Evolutionary conservation across 1,284 basidiomycete species (phyloP).

Genomic region (Coniferiporia sulphurascens): DNA sequence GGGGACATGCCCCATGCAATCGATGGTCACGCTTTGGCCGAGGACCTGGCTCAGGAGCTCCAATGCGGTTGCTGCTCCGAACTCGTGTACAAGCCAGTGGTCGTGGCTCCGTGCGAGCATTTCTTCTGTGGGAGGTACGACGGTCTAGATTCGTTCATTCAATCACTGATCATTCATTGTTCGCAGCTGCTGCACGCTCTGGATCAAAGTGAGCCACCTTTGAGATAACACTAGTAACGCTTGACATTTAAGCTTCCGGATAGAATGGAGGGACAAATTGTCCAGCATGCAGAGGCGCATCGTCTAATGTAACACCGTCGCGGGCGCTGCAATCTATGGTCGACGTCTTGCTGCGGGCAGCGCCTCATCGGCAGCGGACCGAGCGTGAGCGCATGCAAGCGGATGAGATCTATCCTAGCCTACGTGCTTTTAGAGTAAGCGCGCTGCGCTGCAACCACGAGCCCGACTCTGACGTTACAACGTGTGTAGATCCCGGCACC

Average conservation of each 20-base stretch:
- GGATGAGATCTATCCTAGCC: conserved; percentile 65
- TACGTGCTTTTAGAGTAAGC: conserved; percentile 64
- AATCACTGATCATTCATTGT: conserved; percentile 13
- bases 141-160: conserved; percentile 8
- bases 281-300: conserved; percentile 64
- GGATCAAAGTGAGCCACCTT: conserved; percentile 63
- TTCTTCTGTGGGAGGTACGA: conserved; percentile 79
- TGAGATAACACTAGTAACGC: background rate
- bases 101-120: conserved; percentile 76
- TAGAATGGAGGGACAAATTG: conserved; percentile 79
- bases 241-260: conserved; percentile 19
- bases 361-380: conserved; percentile 58
- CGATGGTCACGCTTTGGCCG: conserved; percentile 39
- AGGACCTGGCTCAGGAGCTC: conserved; percentile 65
- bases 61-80: conserved; percentile 80
- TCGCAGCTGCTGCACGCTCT: conserved; percentile 64
- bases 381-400: conserved; percentile 68
- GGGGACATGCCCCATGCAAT: conserved; percentile 10
- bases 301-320: conserved; percentile 63
- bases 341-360: conserved; percentile 59
- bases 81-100: conserved; percentile 69
- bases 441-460: background rate
- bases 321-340: conserved; percentile 64
- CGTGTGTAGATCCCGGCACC: conserved; percentile 60
- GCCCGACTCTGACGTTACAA: background rate